Evolutionary conservation across 495 filamentous ascomycete genomes (phyloP).

Genomic region (Xeromyces bisporus): DNA sequence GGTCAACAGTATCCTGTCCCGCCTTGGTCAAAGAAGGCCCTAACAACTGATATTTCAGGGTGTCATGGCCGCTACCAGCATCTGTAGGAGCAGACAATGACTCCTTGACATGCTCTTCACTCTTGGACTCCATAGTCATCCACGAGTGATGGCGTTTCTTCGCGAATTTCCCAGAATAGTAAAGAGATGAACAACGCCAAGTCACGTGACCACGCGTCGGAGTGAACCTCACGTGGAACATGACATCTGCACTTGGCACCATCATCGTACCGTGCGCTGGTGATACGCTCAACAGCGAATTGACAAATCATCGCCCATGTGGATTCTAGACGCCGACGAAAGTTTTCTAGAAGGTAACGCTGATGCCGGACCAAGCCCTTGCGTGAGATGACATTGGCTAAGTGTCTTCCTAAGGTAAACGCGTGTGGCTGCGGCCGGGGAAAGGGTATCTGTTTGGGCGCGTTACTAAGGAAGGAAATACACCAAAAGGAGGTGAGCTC

Average conservation of each 20-base stretch:
- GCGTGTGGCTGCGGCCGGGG: slow-evolving; percentile 68
- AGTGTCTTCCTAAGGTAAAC: slow-evolving; percentile 36
- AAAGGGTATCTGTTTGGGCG: slow-evolving; percentile 69
- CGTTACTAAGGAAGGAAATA: slow-evolving; percentile 33
- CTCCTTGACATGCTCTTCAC: slow-evolving; percentile 7
- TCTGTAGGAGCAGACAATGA: slow-evolving; percentile 1
- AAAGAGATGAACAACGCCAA: slow-evolving; percentile 12
- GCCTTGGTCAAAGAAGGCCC: slow-evolving; percentile 90
- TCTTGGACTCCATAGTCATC: slow-evolving; percentile 13
- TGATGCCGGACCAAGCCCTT: neutral
- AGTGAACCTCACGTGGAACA: slow-evolving; percentile 8
- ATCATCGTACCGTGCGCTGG: too few species aligned
- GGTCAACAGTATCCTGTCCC: slow-evolving; percentile 86
- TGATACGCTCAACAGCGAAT: too few species aligned
- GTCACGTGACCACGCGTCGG: slow-evolving; percentile 26
- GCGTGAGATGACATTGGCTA: slow-evolving; percentile 3
- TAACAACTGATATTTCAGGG: slow-evolving; percentile 55
- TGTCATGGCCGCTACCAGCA: slow-evolving; percentile 17
- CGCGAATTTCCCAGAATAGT: slow-evolving; percentile 8
- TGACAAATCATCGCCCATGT: slow-evolving; percentile 23
- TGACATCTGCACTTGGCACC: too few species aligned
- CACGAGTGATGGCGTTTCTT: too few species aligned
- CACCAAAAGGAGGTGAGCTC: too few species aligned
- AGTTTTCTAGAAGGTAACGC: slow-evolving; percentile 26
- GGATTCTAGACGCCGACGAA: slow-evolving; percentile 31